A percentile compares a stretch with the other conserved stretches of the same genome.
phyloP scores from a whole-genome alignment of 163 green algal genomes.

The Coccomyxa subellipsoidea region DNA sequence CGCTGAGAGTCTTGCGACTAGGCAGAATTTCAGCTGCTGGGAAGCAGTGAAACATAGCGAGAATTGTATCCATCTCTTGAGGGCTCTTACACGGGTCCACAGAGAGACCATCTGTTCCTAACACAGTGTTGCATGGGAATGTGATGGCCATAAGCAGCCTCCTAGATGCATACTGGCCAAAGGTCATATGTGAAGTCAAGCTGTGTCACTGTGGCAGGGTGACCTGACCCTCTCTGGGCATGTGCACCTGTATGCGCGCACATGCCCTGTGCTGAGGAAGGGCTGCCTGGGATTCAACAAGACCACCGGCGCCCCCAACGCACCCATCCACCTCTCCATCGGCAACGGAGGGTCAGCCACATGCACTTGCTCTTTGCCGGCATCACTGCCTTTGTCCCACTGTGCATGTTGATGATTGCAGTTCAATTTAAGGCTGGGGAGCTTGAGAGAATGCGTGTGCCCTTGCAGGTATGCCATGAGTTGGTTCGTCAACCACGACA shows the following conservation, averaged over 20 bases:
- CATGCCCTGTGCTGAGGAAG: not conserved
- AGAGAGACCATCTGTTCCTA: no score
- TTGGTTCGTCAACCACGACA: conserved; percentile 13
- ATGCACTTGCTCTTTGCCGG: not conserved
- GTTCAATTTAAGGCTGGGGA: not conserved
- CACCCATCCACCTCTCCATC: conserved; percentile 24
- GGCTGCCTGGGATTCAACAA: not conserved
- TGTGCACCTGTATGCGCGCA: conserved; percentile 6
- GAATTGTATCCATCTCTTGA: no score
- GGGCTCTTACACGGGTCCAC: no score
- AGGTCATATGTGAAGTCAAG: not conserved
- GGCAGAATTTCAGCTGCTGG: no score
- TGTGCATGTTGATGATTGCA: not conserved
- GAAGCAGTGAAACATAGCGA: no score
- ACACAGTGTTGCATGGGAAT: not conserved
- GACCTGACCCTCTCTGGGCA: not conserved
- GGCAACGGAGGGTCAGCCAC: not conserved
- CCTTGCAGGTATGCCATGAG: conserved; percentile 5
- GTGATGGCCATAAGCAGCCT: not conserved
- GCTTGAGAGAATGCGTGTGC: not conserved
- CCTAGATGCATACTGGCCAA: no score
- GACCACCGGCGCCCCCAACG: conserved; percentile 2
- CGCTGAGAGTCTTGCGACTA: not conserved
- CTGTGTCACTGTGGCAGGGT: not conserved
- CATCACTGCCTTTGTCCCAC: not conserved